phyloP scores from a whole-genome alignment of 2,329 filamentous ascomycete genomes.

The Gnomoniopsis smithogilvyi region DNA sequence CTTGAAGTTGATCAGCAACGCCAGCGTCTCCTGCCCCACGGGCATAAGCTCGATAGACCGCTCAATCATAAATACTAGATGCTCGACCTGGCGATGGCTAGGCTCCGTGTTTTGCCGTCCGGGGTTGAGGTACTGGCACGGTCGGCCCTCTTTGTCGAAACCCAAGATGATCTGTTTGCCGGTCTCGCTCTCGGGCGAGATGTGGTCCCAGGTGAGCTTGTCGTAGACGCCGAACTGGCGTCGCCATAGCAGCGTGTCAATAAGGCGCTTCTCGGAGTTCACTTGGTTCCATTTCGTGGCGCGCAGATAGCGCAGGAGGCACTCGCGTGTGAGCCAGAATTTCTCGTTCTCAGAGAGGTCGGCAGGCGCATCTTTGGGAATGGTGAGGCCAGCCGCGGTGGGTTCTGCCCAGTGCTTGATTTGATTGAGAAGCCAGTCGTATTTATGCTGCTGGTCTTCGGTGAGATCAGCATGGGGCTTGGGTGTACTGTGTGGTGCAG shows the following conservation, averaged over 20 bases:
- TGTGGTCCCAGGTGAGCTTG: conserved; percentile 77
- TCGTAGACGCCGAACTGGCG: conserved; percentile 78
- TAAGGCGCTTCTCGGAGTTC: conserved; percentile 75
- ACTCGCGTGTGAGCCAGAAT: conserved; percentile 90
- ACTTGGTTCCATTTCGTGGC: conserved; percentile 86
- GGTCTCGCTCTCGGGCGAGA: conserved; percentile 91
- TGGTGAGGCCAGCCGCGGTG: conserved; percentile 3
- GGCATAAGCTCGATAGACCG: conserved; percentile 84
- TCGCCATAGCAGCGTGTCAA: conserved; percentile 80
- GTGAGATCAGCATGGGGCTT: conserved; percentile 59
- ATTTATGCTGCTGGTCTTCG: conserved; percentile 76
- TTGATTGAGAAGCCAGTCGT: conserved; percentile 68
- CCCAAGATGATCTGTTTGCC: conserved; percentile 91
- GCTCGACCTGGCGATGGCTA: conserved; percentile 83
- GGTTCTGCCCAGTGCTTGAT: conserved; percentile 60
- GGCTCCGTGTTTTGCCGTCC: conserved; percentile 89
- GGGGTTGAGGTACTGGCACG: conserved; percentile 87
- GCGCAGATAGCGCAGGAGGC: conserved; percentile 86
- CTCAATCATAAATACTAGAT: conserved; percentile 95
- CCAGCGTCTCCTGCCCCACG: conserved; percentile 79
- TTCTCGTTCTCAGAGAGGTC: conserved; percentile 72
- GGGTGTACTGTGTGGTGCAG: conserved; percentile 56
- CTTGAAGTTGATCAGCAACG: conserved; percentile 90
- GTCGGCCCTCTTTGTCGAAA: conserved; percentile 80
- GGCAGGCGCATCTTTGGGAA: conserved; percentile 57